Evolutionary conservation across 208 protist genomes (phyloP), one percentile per base, ranked within the genome.

Genomic region (Crithidia expoeki): DNA sequence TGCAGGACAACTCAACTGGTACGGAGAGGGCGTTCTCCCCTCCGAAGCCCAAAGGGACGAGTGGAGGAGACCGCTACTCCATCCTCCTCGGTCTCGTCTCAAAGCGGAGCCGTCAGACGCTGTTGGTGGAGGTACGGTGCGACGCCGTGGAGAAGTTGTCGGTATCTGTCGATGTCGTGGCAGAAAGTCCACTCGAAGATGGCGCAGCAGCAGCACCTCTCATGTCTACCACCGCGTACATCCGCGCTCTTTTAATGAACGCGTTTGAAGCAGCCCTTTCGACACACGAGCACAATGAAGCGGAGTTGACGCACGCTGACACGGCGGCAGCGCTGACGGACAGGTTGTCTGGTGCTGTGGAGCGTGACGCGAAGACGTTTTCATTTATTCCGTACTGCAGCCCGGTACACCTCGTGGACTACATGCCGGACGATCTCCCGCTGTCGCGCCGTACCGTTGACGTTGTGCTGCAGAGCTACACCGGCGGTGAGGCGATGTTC

Each of bases 41-140:
- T n/a, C 1, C 46, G 19, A 69, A 58, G 46, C 55, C 21, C 19
- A 7, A 23, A 7, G 40, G 65, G n/a, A 28, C 49, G 33, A 52
- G 42, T 7, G 61, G 33, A 34, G 66, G 56, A 10, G 69, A 84
- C 38, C 65, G 52, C 21, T 89, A 81, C 58, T 88, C 79, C 33
- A 74, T 75, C 5, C 62, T 89, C 36, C 66, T 92, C n/a, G 69
- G 74, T 17, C 67, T 96, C 10, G 82, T 80, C 30, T 92, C 86
- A 27, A 57, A 77, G 66, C 84, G 88, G 6, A 81, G 61, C 23
- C 56, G 58, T 17, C 89, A 94, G 67, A 78, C 82, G 25, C 63
- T 94, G 12, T 65, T 94, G 17, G 68, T 94, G 36, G 83, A 93
- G 73, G 63, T 94, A 30, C 57, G 65, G 21, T 94, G 89, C 72